Percentiles rank a stretch among this genome's conserved stretches.
Conservation (phyloP, 2,329 filamentous ascomycete genomes). For the Pseudocercospora macadamiae region DNA sequence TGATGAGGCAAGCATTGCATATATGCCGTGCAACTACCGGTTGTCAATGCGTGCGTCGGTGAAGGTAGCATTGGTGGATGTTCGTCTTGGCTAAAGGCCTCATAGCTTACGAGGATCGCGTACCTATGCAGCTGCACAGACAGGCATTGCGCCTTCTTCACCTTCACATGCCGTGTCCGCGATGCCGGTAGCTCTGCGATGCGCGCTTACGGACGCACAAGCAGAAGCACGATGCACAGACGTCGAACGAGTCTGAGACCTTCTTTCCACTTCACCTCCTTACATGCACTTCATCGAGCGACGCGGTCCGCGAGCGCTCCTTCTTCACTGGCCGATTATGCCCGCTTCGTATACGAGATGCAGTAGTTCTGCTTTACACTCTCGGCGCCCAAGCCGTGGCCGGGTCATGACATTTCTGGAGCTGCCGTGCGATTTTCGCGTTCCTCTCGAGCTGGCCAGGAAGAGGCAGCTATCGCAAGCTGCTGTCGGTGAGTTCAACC, state of each 20-base stretch:
- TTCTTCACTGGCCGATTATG: not conserved
- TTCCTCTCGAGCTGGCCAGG: not conserved
- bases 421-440: not conserved
- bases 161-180: not conserved
- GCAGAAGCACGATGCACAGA: not conserved
- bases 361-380: not conserved
- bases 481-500: constrained; percentile 17
- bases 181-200: not conserved
- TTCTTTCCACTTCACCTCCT: constrained; percentile 5
- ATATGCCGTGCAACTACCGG: not conserved
- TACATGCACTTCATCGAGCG: no score
- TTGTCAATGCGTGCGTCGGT: not conserved
- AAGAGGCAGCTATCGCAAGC: not conserved
- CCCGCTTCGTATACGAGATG: not conserved
- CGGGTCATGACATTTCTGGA: not conserved
- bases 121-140: not conserved
- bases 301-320: no score
- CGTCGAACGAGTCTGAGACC: not conserved
- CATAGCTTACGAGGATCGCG: not conserved
- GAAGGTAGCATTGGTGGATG: not conserved
- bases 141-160: not conserved
- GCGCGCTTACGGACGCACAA: not conserved
- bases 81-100: not conserved
- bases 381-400: not conserved
- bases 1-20: not conserved